Evolutionary conservation across 2,329 filamentous ascomycete genomes (phyloP), one percentile per base, ranked within the genome.

Genomic region (Trichoderma pleuroti): DNA sequence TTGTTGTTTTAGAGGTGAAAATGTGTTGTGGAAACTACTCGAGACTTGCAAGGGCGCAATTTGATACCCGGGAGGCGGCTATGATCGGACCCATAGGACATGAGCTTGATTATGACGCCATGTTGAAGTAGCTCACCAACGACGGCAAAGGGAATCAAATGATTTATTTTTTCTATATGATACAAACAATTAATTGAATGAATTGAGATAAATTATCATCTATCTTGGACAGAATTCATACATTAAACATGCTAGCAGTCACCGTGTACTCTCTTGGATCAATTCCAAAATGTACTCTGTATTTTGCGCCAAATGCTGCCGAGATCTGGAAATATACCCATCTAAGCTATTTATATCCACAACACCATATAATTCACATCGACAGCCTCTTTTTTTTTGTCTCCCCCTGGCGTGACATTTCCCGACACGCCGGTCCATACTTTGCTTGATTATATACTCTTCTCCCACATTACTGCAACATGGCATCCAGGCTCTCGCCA

Each of bases 401-500:
- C 26, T 1, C 39, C 61, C 12, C 12, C n/a, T 26, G n/a, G 34
- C 34, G 34, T 28, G 34, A 39, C 24, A 18, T 21, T 30, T 30
- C 49, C 16, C 30, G 16, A 57, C 61, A 64, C 42, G 30, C 26
- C 52, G 6, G 2, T 32, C 34, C 9, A 9, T 26, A 21, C 10
- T 30, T 34, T 36, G 14, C 10, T 30, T 34, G 18, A 59, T 67
- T 67, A 67, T 32, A 57, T 16, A 26, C 32, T 26, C 5, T 21
- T 26, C n/a, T 11, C 16, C 28, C 82, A 66, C 75, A 78, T 77
- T 89, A 97, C 82, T 93, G 92, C 83, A 98, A 85, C 95, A 98
- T 98, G 65, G 91, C 90, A 81, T 97, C 93, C 78, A 98, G 82
- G 76, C 91, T 94, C 86, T 98, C 95, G 6, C 96, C 96, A 66